Percentiles rank a stretch among this genome's conserved stretches.
Conservation (phyloP, 2,329 filamentous ascomycete genomes). For the Xylariaceae sp. region DNA sequence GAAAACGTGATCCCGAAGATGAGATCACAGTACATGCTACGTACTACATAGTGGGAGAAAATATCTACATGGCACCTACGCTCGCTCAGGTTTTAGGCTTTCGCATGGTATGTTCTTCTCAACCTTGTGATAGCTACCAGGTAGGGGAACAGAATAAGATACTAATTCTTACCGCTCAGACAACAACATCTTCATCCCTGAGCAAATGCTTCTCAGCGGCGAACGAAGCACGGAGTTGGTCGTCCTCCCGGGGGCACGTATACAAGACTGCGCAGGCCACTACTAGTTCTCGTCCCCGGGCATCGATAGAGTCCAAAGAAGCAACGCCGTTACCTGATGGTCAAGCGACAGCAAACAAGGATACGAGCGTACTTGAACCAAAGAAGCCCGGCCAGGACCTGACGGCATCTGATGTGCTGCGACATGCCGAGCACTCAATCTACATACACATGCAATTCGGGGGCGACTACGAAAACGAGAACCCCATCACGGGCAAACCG, state of each 20-base stretch:
- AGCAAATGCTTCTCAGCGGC: conserved; percentile 58
- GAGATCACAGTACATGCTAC: conserved; percentile 64
- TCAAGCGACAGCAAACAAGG: conserved; percentile 27
- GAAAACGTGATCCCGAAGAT: conserved; percentile 62
- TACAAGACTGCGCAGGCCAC: conserved; percentile 50
- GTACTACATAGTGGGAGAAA: conserved; percentile 70
- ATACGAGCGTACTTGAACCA: conserved; percentile 35
- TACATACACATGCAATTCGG: conserved; percentile 63
- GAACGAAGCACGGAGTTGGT: conserved; percentile 59
- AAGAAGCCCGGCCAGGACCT: conserved; percentile 44
- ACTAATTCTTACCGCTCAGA: conserved; percentile 42
- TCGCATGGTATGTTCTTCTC: conserved; percentile 56
- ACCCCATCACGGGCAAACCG: conserved; percentile 69
- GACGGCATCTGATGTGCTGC: conserved; percentile 48
- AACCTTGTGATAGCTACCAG: conserved; percentile 14
- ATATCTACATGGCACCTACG: conserved; percentile 70
- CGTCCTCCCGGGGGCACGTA: conserved; percentile 58
- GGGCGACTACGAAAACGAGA: conserved; percentile 71
- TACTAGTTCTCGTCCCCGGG: conserved; percentile 37
- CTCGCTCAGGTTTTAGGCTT: conserved; percentile 64
- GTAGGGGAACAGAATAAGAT: background rate
- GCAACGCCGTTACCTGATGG: conserved; percentile 53
- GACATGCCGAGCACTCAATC: conserved; percentile 63
- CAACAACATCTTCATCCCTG: conserved; percentile 61
- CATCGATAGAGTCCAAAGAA: conserved; percentile 49